Evolutionary conservation across 176 grass and related monocot genomes (phyloP), one percentile per base, ranked within the genome.

Genomic region (Oryza punctata): DNA sequence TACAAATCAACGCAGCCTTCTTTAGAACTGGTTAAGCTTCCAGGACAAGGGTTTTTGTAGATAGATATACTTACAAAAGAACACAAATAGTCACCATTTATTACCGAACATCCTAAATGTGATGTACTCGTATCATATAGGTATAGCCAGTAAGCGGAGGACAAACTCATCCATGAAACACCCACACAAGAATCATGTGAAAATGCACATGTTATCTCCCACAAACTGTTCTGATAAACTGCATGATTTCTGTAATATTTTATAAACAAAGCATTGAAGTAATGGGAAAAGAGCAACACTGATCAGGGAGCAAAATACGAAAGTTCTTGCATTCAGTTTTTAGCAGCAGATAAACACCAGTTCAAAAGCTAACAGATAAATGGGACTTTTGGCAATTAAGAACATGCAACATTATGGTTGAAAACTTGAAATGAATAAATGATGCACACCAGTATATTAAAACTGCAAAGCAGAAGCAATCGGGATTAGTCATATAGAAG

Each of bases 361-460:
- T 28, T 47, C 27, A 80, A 68, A 69, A 68, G 0, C 12, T 13
- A 67, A 49, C 10, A 68, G 32, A 24, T 7, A 69, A 41, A 37
- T 60, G 54, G 7, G 16, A 11, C 12, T 8, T 16, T 30, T n/a
- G 41, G 2, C 25, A 49, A 69, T 35, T 33, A 15, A 52, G 18
- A 67, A 68, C 45, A 81, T 38, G n/a, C 5, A 35, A 67, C 38
- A 12, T 28, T 21, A 70, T 70, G 8, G n/a, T 60, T 21, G 7
- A 81, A 60, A 23, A n/a, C 32, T 41, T 40, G 29, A 81, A 70
- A 23, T 60, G 6, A 60, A 60, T 10, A 60, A 81, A 81, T 60
- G 30, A 40, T 23, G n/a, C 47, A 29, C 37, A 35, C 7, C 7
- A n/a, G 50, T 69, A 50, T 26, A 57, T 38, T 13, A 57, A 37